Percentiles rank a stretch among this genome's conserved stretches.
phyloP scores from a whole-genome alignment of 2,329 filamentous ascomycete species.

The Talaromyces funiculosus region DNA sequence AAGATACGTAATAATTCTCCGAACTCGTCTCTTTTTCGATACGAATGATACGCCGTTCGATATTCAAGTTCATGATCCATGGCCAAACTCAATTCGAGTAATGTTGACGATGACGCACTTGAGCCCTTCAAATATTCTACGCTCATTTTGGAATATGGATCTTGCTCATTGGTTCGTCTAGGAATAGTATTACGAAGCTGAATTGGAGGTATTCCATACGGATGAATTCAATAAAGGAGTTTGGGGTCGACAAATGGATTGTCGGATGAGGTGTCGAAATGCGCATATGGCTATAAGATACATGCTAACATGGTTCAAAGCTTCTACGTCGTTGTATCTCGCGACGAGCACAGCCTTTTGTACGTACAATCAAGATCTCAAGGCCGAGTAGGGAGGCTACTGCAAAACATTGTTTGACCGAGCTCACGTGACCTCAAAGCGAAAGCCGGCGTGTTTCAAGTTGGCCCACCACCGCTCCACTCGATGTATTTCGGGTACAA shows the following conservation, averaged over 20 bases:
- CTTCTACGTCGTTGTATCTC: too few relatives aligned
- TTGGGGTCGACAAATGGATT: not conserved
- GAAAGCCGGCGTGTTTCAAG: not conserved
- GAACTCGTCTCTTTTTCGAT: not conserved
- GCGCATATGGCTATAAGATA: not conserved
- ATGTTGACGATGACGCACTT: too few relatives aligned
- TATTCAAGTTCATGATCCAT: not conserved
- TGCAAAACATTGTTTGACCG: not conserved
- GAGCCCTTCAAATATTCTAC: too few relatives aligned
- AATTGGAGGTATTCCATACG: not conserved
- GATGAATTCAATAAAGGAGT: not conserved
- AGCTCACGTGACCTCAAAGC: not conserved
- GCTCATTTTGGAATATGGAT: not conserved
- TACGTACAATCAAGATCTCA: not conserved
- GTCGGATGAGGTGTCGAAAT: not conserved
- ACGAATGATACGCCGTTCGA: not conserved
- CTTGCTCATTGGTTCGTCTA: not conserved
- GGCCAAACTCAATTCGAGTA: conserved; percentile 1
- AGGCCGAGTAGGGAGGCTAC: not conserved
- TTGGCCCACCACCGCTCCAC: not conserved
- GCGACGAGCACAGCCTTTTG: not conserved
- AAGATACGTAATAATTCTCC: not conserved
- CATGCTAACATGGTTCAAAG: not conserved
- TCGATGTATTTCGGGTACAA: not conserved
- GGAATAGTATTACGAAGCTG: not conserved